Conservation (phyloP, 768 basidiomycete genomes). For the Auriscalpium microsporum region DNA sequence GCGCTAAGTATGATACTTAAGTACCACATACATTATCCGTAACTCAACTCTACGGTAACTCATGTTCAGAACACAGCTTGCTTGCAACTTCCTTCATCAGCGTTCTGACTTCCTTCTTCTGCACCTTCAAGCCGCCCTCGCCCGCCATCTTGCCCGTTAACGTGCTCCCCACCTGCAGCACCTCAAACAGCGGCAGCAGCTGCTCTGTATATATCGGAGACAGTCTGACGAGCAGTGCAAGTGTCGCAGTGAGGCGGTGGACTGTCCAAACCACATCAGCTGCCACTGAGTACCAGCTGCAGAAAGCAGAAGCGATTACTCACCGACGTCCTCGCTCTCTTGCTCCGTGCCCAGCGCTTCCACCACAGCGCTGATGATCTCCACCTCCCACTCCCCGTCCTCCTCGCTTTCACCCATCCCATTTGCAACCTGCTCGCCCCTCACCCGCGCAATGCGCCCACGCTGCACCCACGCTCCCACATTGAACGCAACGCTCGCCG, state of each 20-base stretch:
- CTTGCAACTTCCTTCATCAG: constrained; percentile 57
- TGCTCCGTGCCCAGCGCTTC: constrained; percentile 70
- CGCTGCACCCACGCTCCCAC: constrained; percentile 59
- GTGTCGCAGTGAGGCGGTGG: constrained; percentile 71
- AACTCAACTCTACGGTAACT: no score
- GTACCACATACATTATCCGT: no score
- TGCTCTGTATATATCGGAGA: constrained; percentile 60
- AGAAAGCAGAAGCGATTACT: constrained; percentile 20
- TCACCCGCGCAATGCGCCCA: constrained; percentile 38
- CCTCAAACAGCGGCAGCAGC: constrained; percentile 53
- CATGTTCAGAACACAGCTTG: constrained; percentile 23
- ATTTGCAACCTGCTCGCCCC: constrained; percentile 21
- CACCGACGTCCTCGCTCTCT: constrained; percentile 73
- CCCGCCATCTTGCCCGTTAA: constrained; percentile 47
- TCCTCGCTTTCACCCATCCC: constrained; percentile 35
- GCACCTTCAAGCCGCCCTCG: constrained; percentile 44
- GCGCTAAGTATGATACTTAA: no score
- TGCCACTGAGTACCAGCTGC: neutral
- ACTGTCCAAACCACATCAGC: constrained; percentile 34
- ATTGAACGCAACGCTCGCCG: constrained; percentile 79
- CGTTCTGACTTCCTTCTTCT: constrained; percentile 58
- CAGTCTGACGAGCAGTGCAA: constrained; percentile 68
- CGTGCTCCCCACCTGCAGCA: constrained; percentile 51
- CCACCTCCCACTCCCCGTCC: constrained; percentile 80
- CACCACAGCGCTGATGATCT: constrained; percentile 74